Percentiles rank a stretch among this genome's conserved stretches.
phyloP scores from a whole-genome alignment of 306 rosid species.

The Rosa lucieae region DNA sequence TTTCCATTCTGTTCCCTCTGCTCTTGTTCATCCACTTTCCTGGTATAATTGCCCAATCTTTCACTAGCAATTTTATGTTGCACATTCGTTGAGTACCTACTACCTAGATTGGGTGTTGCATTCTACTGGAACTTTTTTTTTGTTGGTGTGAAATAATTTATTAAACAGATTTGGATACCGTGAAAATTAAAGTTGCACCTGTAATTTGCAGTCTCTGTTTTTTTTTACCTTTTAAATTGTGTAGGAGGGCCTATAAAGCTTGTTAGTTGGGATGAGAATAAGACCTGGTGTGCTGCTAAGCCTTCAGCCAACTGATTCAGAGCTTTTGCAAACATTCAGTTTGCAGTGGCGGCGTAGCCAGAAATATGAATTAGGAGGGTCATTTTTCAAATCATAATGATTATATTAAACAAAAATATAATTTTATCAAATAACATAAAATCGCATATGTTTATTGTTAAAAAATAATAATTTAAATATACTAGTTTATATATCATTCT shows the following conservation, averaged over 20 bases:
- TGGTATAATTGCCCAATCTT: slow-evolving; percentile 19
- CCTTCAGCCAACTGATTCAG: slow-evolving; percentile 5
- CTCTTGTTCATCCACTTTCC: slow-evolving; percentile 25
- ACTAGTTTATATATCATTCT: too few relatives aligned
- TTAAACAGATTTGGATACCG: too few relatives aligned
- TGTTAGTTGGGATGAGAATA: background rate
- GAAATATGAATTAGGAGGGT: too few relatives aligned
- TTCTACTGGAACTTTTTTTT: background rate
- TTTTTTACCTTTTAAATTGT: background rate
- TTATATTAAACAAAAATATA: too few relatives aligned
- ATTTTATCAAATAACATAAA: too few relatives aligned
- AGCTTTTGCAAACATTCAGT: slow-evolving; percentile 7
- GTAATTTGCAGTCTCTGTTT: too few relatives aligned
- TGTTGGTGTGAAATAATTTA: background rate
- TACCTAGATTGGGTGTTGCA: background rate
- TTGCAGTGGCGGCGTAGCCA: background rate
- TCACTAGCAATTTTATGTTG: too few relatives aligned
- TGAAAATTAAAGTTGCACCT: background rate
- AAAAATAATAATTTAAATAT: too few relatives aligned
- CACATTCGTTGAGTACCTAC: background rate
- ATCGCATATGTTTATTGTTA: too few relatives aligned
- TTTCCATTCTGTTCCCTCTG: slow-evolving; percentile 20
- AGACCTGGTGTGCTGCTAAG: slow-evolving; percentile 19
- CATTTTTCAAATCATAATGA: too few relatives aligned
- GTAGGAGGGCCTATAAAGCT: slow-evolving; percentile 5